Conservation (phyloP, 371 early-diverging fungal species). For the Mucor irregularis region DNA sequence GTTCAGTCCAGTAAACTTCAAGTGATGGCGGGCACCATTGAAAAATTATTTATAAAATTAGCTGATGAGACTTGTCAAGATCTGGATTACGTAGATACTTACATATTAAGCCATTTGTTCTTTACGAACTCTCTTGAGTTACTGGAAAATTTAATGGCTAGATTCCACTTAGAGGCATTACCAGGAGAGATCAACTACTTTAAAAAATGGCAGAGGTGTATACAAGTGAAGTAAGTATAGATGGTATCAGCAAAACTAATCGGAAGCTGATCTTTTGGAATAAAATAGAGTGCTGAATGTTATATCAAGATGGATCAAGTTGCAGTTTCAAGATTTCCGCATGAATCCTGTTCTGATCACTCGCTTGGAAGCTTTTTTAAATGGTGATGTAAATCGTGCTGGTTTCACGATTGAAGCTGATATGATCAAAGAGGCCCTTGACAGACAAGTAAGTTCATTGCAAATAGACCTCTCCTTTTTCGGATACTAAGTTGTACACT, state of each 20-base stretch:
- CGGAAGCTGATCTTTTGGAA: neutral
- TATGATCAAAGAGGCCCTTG: conserved; percentile 31
- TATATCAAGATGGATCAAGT: conserved; percentile 64
- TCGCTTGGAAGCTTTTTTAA: conserved; percentile 34
- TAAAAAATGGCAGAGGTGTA: conserved; percentile 61
- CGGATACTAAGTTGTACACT: neutral
- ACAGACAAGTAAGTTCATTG: conserved; percentile 25
- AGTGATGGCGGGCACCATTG: conserved; percentile 63
- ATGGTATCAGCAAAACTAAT: neutral
- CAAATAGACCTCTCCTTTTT: neutral
- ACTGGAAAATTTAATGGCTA: conserved; percentile 56
- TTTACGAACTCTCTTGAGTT: conserved; percentile 62
- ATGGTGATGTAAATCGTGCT: conserved; percentile 30
- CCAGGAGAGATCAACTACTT: conserved; percentile 55
- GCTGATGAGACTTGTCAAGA: conserved; percentile 70
- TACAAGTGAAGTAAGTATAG: conserved; percentile 64
- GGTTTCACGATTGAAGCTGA: conserved; percentile 37
- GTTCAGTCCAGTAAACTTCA: conserved; percentile 45
- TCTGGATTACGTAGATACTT: conserved; percentile 65
- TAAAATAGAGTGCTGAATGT: conserved; percentile 59
- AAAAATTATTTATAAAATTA: conserved; percentile 60
- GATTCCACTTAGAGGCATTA: conserved; percentile 58
- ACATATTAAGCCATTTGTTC: conserved; percentile 55
- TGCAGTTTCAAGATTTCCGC: conserved; percentile 66
- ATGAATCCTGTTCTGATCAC: conserved; percentile 40